Percentiles rank a stretch among this genome's conserved stretches.
phyloP scores from a whole-genome alignment of 768 basidiomycete genomes.

The Tulasnella sp. region DNA sequence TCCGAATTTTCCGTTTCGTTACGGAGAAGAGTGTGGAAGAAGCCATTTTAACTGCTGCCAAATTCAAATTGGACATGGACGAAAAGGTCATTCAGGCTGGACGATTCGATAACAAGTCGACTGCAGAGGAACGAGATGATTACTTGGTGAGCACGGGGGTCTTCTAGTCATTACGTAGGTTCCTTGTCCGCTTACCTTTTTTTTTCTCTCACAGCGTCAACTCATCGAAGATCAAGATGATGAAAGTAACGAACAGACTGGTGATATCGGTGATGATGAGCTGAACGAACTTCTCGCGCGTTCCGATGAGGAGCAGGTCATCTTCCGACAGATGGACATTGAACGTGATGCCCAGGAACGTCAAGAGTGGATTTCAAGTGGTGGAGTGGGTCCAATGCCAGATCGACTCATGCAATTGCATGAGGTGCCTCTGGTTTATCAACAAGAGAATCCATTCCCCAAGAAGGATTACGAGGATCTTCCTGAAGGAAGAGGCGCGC shows the following conservation, averaged over 20 bases:
- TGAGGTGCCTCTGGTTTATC: slow-evolving; percentile 88
- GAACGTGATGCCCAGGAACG: slow-evolving; percentile 57
- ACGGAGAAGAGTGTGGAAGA: slow-evolving; percentile 98
- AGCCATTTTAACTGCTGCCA: slow-evolving; percentile 89
- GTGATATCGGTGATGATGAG: slow-evolving; percentile 89
- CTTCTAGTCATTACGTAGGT: background rate
- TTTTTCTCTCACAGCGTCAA: slow-evolving; percentile 47
- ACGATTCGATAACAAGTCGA: slow-evolving; percentile 97
- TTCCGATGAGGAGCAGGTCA: slow-evolving; percentile 55
- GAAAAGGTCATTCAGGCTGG: slow-evolving; percentile 99
- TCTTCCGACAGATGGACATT: slow-evolving; percentile 75
- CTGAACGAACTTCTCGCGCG: slow-evolving; percentile 87
- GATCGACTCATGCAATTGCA: slow-evolving; percentile 66
- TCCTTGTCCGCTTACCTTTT: slow-evolving; percentile 6
- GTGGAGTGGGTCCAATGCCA: slow-evolving; percentile 67
- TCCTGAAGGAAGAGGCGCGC: slow-evolving; percentile 69
- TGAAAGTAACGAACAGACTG: slow-evolving; percentile 79
- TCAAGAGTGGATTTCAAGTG: slow-evolving; percentile 55
- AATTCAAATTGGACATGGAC: slow-evolving; percentile 94
- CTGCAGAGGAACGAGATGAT: slow-evolving; percentile 94
- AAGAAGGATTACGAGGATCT: slow-evolving; percentile 44
- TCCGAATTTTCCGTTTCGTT: slow-evolving; percentile 91
- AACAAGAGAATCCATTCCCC: slow-evolving; percentile 60
- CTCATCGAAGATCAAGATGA: slow-evolving; percentile 84
- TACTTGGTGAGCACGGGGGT: slow-evolving; percentile 52